These are phyloP conservation scores for Herpotrichia juniperi DNA, from an alignment of 2,329 filamentous ascomycete genomes.

Conservation along the genomic window DNA sequence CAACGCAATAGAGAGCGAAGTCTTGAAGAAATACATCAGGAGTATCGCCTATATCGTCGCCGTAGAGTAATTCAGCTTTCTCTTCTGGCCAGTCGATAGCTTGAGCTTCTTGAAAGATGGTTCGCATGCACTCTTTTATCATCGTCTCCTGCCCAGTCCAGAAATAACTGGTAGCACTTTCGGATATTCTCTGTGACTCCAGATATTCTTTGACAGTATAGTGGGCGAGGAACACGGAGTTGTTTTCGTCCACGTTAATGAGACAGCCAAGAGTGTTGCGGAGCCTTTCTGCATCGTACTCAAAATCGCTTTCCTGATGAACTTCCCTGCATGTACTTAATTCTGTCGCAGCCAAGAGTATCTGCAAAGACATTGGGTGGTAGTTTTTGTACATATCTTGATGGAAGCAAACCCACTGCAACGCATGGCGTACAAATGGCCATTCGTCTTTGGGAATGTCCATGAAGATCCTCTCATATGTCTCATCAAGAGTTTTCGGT, in stretches of 20 bases:
- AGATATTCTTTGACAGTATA: conserved; percentile 9
- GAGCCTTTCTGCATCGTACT: background rate
- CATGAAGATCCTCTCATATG: conserved; percentile 33
- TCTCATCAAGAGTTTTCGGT: conserved; percentile 30
- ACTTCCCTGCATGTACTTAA: no score
- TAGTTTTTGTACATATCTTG: no score
- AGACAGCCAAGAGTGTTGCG: background rate
- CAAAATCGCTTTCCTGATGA: no score
- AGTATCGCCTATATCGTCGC: no score
- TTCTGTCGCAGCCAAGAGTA: no score
- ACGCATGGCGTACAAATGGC: no score
- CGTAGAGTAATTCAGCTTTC: no score
- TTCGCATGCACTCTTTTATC: background rate
- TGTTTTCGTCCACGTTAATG: conserved; percentile 1
- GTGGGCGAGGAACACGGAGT: conserved; percentile 1
- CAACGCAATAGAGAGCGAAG: no score
- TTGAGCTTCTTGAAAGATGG: conserved; percentile 2
- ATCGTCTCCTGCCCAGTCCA: background rate
- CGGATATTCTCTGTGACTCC: background rate
- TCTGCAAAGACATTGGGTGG: no score
- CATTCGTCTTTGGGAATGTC: conserved; percentile 10
- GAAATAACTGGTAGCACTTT: background rate
- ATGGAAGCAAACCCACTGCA: no score
- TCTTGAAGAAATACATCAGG: no score
- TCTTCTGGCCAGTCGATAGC: no score